phyloP scores from a whole-genome alignment of 495 filamentous ascomycete species.

The Zalerion maritima region DNA sequence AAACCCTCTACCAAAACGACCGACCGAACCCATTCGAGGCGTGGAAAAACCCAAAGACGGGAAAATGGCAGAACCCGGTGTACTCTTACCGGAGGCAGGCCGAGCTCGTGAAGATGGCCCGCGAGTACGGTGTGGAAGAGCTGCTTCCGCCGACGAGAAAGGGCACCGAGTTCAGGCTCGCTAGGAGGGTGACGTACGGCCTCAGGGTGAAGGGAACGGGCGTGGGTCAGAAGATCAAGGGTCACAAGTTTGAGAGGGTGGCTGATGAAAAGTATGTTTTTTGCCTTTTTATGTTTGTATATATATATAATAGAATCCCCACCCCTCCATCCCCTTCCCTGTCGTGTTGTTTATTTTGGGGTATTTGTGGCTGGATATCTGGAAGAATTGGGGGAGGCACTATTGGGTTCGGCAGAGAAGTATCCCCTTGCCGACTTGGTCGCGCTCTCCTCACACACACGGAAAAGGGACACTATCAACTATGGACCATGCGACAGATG shows the following conservation, averaged over 20 bases:
- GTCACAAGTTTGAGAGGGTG: slow-evolving; percentile 81
- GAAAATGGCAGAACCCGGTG: slow-evolving; percentile 63
- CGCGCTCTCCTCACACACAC: too few species aligned
- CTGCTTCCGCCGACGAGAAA: slow-evolving; percentile 68
- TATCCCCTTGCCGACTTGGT: not conserved
- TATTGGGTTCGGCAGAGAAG: slow-evolving; percentile 1
- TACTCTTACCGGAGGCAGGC: slow-evolving; percentile 80
- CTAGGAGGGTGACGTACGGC: slow-evolving; percentile 53
- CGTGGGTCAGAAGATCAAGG: slow-evolving; percentile 86
- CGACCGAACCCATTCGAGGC: slow-evolving; percentile 62
- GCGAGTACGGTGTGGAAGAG: slow-evolving; percentile 66
- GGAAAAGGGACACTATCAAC: too few species aligned
- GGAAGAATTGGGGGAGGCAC: too few species aligned
- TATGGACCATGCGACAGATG: too few species aligned
- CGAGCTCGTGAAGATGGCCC: slow-evolving; percentile 77
- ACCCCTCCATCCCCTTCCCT: slow-evolving; percentile 1
- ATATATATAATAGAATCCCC: slow-evolving; percentile 1
- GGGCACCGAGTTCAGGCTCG: slow-evolving; percentile 51
- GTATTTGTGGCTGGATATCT: slow-evolving; percentile 4
- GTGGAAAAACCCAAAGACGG: slow-evolving; percentile 53
- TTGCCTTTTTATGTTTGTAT: not conserved
- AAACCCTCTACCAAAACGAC: slow-evolving; percentile 27
- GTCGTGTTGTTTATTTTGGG: not conserved
- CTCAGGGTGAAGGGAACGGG: slow-evolving; percentile 78
- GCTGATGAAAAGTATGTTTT: slow-evolving; percentile 53